These are phyloP conservation scores for Phoma herbarum DNA, from an alignment of 2,329 filamentous ascomycete genomes.

Conservation along the genomic window DNA sequence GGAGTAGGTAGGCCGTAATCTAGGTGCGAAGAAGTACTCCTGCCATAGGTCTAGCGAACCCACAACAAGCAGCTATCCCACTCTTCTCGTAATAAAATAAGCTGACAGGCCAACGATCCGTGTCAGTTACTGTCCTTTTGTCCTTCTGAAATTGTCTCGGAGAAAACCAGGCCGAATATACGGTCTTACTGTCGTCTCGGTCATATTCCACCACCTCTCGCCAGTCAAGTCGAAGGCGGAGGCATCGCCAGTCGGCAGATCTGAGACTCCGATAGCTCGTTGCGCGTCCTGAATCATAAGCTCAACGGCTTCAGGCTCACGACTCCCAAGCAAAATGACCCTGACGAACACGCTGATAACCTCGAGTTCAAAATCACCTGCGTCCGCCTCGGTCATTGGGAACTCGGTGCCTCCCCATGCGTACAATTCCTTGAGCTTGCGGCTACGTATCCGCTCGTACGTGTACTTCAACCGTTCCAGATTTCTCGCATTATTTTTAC, in stretches of 20 bases:
- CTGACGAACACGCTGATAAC: conserved; percentile 46
- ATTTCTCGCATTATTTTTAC: conserved; percentile 24
- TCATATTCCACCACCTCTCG: not conserved
- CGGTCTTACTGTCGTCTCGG: not conserved
- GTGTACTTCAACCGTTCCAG: conserved; percentile 21
- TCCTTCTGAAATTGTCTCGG: not conserved
- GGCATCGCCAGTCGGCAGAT: conserved; percentile 44
- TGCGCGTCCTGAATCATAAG: conserved; percentile 41
- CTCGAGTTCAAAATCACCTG: conserved; percentile 38
- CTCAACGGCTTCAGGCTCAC: conserved; percentile 39
- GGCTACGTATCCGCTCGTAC: conserved; percentile 33
- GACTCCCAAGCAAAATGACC: conserved; percentile 35
- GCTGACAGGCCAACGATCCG: too few species aligned
- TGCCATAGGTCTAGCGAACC: not conserved
- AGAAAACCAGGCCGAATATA: not conserved
- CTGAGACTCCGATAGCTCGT: conserved; percentile 34
- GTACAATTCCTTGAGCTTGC: conserved; percentile 31
- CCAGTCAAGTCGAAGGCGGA: conserved; percentile 2
- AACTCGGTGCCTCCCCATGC: not conserved
- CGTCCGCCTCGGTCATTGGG: conserved; percentile 24
- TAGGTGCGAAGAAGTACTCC: not conserved
- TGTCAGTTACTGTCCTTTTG: not conserved
- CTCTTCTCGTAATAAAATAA: too few species aligned
- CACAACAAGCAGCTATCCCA: too few species aligned
- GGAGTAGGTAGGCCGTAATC: not conserved